phyloP scores from a whole-genome alignment of 225 moss, liverwort and hornwort genomes.

The Ulota crispa region DNA sequence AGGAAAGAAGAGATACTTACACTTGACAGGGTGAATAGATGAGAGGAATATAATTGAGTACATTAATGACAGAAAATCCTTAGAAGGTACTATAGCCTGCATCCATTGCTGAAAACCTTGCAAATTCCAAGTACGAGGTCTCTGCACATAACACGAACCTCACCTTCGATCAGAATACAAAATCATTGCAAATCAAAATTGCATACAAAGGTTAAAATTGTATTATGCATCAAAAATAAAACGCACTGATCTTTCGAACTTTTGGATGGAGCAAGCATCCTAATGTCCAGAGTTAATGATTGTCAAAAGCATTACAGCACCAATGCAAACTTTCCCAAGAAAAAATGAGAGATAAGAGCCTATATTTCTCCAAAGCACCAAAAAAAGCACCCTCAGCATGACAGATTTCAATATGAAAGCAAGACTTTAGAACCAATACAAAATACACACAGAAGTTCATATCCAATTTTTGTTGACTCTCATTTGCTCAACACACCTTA shows the following conservation, averaged over 20 bases:
- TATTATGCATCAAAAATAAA: neutral
- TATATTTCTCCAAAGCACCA: neutral
- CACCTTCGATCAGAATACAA: neutral
- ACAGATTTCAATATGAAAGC: neutral
- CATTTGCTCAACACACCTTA: neutral
- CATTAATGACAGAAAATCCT: conserved; percentile 72
- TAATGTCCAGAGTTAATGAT: neutral
- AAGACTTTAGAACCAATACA: neutral
- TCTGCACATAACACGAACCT: conserved; percentile 42
- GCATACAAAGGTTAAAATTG: neutral
- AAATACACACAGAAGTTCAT: neutral
- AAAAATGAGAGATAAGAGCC: neutral
- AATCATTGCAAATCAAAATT: conserved; percentile 1
- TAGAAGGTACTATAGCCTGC: conserved; percentile 60
- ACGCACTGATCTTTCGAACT: neutral
- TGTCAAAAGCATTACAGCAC: neutral
- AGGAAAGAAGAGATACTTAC: conserved; percentile 44
- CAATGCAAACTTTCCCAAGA: neutral
- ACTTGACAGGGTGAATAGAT: conserved; percentile 65
- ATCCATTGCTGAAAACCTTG: conserved; percentile 80
- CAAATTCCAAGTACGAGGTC: conserved; percentile 72
- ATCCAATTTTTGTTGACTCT: neutral
- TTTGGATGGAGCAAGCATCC: neutral
- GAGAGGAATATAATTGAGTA: conserved; percentile 76
- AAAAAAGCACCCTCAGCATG: neutral